Evolutionary conservation across 2,329 filamentous ascomycete species (phyloP).

Genomic region (Dactylellina cionopaga): DNA sequence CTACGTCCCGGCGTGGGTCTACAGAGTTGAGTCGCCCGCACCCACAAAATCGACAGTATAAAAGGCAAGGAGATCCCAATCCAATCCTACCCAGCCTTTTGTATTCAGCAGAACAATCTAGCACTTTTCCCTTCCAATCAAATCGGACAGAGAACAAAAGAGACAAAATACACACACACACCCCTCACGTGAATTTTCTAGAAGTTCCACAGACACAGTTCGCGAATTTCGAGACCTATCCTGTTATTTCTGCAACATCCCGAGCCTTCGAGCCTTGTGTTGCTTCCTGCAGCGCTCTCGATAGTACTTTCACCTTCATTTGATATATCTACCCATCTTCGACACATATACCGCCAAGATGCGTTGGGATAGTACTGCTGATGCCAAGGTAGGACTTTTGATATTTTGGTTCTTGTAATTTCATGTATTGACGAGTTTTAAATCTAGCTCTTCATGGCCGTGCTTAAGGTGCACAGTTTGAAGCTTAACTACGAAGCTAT

Average conservation of each 20-base stretch:
- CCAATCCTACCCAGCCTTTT: conserved; percentile 40
- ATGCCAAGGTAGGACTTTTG: conserved; percentile 54
- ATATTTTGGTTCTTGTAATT: not conserved
- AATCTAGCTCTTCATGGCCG: conserved; percentile 56
- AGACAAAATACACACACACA: not conserved
- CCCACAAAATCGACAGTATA: conserved; percentile 38
- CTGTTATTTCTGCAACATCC: conserved; percentile 11
- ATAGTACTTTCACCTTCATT: conserved; percentile 18
- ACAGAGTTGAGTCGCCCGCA: conserved; percentile 47
- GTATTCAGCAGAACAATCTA: conserved; percentile 39
- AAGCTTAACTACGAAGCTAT: conserved; percentile 56
- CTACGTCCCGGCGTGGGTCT: conserved; percentile 26
- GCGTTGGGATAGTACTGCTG: conserved; percentile 57
- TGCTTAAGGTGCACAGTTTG: conserved; percentile 56
- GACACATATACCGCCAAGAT: conserved; percentile 53
- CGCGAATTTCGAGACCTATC: not conserved
- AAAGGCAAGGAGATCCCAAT: conserved; percentile 35
- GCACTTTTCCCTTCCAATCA: conserved; percentile 13
- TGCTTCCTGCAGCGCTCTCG: not conserved
- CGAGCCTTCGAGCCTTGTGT: conserved; percentile 29
- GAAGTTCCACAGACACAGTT: conserved; percentile 18
- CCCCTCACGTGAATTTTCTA: conserved; percentile 40
- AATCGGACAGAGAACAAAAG: conserved; percentile 17
- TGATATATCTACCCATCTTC: too few relatives aligned
- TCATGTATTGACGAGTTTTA: not conserved